phyloP scores from a whole-genome alignment of 257 asterid genomes.

The Lycium barbarum region DNA sequence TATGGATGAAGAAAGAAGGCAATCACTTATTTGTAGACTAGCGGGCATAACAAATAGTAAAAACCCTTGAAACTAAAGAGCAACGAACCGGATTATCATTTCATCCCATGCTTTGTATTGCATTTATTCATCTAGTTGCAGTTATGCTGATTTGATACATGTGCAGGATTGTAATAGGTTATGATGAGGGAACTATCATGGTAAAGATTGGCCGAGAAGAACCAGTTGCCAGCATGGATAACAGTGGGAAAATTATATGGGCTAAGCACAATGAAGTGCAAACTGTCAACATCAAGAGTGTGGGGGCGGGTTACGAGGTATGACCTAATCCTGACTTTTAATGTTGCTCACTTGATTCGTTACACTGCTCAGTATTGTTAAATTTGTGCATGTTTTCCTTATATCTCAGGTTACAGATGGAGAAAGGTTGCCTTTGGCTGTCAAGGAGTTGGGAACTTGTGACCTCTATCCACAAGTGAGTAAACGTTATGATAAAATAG shows the following conservation, averaged over 20 bases:
- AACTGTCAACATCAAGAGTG: conserved; percentile 92
- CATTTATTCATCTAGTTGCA: conserved; percentile 27
- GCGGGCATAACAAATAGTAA: background rate
- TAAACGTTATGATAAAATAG: conserved; percentile 31
- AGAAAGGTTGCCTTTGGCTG: conserved; percentile 94
- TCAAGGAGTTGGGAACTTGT: conserved; percentile 95
- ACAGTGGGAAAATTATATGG: conserved; percentile 95
- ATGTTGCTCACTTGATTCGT: conserved; percentile 12
- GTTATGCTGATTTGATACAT: conserved; percentile 33
- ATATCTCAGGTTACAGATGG: conserved; percentile 85
- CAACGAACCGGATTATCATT: background rate
- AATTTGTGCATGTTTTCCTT: conserved; percentile 11
- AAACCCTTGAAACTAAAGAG: background rate
- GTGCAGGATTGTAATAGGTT: conserved; percentile 91
- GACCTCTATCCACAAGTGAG: conserved; percentile 98
- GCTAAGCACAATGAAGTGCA: conserved; percentile 98
- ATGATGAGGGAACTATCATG: conserved; percentile 99
- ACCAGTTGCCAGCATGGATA: conserved; percentile 98
- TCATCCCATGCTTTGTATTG: background rate
- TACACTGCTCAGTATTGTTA: conserved; percentile 23
- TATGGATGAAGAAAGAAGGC: conserved; percentile 11
- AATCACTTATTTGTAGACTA: background rate
- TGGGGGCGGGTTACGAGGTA: conserved; percentile 92
- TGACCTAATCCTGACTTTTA: conserved; percentile 29
- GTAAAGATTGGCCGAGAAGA: conserved; percentile 97